Conservation (phyloP, 345 rosid genomes). For the Moringa oleifera region DNA sequence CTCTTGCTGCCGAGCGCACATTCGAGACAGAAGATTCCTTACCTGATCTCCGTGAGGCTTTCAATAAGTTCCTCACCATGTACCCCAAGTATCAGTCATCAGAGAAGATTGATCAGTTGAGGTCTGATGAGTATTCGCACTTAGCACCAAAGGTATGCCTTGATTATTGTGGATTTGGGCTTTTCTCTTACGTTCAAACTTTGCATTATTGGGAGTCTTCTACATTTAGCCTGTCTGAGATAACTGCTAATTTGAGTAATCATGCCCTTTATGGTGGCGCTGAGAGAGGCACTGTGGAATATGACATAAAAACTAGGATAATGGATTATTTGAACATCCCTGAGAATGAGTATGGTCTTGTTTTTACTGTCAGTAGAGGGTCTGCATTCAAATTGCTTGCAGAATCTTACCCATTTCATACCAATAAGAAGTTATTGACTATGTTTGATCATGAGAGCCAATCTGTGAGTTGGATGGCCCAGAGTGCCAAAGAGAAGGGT, state of each 20-base stretch:
- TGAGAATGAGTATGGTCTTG: slow-evolving; percentile 95
- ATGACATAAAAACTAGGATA: slow-evolving; percentile 83
- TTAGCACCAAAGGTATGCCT: slow-evolving; percentile 94
- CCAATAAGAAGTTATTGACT: slow-evolving; percentile 86
- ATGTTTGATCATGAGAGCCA: slow-evolving; percentile 99
- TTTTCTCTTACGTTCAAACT: slow-evolving; percentile 87
- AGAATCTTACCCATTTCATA: slow-evolving; percentile 92
- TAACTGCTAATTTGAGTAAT: slow-evolving; percentile 91
- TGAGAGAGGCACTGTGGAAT: slow-evolving; percentile 80
- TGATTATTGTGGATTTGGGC: slow-evolving; percentile 95
- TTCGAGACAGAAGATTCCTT: slow-evolving; percentile 70
- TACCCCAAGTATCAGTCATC: slow-evolving; percentile 84
- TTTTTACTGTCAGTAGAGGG: slow-evolving; percentile 99
- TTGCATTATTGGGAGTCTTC: slow-evolving; percentile 97
- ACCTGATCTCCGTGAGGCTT: slow-evolving; percentile 58
- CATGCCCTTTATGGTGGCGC: slow-evolving; percentile 95
- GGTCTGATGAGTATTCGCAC: slow-evolving; percentile 74
- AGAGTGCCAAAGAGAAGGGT: slow-evolving; percentile 91
- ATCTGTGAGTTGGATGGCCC: slow-evolving; percentile 97
- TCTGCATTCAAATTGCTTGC: slow-evolving; percentile 93
- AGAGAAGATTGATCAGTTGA: slow-evolving; percentile 77
- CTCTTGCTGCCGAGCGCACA: slow-evolving; percentile 72
- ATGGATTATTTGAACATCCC: slow-evolving; percentile 98
- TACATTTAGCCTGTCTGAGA: slow-evolving; percentile 92
- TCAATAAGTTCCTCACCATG: slow-evolving; percentile 70